Conservation (phyloP, 176 grass and related monocot species). For the Paspalum vaginatum region DNA sequence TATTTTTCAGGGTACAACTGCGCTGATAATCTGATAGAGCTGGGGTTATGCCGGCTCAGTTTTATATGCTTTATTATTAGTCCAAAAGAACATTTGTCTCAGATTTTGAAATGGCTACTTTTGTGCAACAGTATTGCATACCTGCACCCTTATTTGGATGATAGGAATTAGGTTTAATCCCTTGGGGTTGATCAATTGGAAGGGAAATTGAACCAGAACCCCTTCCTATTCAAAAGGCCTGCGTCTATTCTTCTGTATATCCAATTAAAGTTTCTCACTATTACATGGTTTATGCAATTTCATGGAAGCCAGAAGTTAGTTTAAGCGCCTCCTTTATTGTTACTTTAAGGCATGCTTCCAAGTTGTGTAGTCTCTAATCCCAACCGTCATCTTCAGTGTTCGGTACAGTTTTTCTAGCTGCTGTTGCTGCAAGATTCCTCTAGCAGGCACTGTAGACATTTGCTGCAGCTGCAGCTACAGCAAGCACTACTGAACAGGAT, state of each 20-base stretch:
- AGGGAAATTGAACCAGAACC: background rate
- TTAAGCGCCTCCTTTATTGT: background rate
- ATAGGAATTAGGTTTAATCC: background rate
- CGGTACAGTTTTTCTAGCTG: too few species aligned
- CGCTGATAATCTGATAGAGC: conserved; percentile 27
- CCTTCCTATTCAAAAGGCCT: background rate
- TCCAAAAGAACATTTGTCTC: conserved; percentile 21
- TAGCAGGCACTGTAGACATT: too few species aligned
- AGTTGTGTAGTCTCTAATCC: background rate
- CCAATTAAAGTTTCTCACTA: background rate
- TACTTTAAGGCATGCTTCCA: conserved; percentile 6
- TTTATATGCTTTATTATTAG: conserved; percentile 9
- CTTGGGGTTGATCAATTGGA: background rate
- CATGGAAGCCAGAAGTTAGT: conserved; percentile 23
- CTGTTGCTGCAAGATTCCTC: too few species aligned
- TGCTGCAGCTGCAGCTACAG: too few species aligned
- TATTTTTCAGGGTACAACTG: conserved; percentile 17
- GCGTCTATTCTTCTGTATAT: background rate
- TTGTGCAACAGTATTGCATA: conserved; percentile 12
- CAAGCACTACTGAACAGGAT: too few species aligned
- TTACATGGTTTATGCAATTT: conserved; percentile 1
- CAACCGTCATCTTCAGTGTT: too few species aligned
- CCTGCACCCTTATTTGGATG: background rate
- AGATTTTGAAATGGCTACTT: conserved; percentile 11
- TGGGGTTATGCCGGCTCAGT: background rate